These are phyloP conservation scores for Myriosclerotinia curreyana DNA, from an alignment of 2,329 filamentous ascomycete genomes.

Conservation along the genomic window DNA sequence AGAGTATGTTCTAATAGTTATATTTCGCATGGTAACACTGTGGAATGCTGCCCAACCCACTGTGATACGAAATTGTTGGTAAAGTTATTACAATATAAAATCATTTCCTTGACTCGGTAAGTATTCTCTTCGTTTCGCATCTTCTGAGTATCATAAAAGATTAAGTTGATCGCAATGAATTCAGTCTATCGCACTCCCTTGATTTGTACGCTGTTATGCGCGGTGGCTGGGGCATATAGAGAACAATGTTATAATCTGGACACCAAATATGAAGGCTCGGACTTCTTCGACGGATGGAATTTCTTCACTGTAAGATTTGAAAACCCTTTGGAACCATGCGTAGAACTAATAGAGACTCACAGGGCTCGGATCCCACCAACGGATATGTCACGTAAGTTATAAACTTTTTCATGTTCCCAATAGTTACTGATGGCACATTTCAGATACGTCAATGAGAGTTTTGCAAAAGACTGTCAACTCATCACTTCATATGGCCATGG, in stretches of 20 bases:
- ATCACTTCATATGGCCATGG: slow-evolving; percentile 35
- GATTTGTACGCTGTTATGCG: background rate
- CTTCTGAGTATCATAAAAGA: background rate
- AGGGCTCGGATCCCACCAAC: slow-evolving; percentile 16
- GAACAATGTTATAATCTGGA: slow-evolving; percentile 6
- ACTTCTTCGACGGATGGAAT: slow-evolving; percentile 12
- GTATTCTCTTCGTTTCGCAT: background rate
- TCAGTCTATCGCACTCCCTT: background rate
- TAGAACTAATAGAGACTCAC: background rate
- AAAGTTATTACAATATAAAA: background rate
- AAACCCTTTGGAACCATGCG: background rate
- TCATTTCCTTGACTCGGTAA: background rate
- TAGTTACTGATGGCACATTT: background rate
- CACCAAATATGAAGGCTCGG: slow-evolving; percentile 1
- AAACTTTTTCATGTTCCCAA: background rate
- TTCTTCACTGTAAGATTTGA: slow-evolving; percentile 10
- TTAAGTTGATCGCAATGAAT: background rate
- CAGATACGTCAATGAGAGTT: slow-evolving; percentile 7
- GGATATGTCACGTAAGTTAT: slow-evolving; percentile 29
- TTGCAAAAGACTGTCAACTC: background rate
- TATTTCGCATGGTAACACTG: background rate
- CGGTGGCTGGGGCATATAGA: background rate
- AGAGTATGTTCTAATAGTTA: background rate
- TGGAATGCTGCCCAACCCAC: background rate
- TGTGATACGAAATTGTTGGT: background rate